Evolutionary conservation across 345 rosid genomes (phyloP).

Genomic region (Brassica nigra): DNA sequence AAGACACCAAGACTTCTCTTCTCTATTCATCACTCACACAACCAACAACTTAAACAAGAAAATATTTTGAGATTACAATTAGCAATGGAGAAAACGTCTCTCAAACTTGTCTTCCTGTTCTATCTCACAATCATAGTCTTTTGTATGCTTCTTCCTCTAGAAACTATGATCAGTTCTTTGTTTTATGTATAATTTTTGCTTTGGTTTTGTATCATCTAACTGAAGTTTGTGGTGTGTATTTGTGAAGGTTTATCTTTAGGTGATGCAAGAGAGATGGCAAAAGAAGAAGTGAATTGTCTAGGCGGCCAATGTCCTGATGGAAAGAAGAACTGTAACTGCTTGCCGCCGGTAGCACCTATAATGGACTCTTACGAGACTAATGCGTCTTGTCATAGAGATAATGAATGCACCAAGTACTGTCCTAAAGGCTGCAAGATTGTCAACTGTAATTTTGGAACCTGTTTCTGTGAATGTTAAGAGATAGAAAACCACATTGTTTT

Average conservation of each 20-base stretch:
- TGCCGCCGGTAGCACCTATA: neutral
- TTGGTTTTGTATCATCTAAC: neutral
- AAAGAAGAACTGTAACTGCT: conserved; percentile 20
- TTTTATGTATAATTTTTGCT: neutral
- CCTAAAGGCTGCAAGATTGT: conserved; percentile 30
- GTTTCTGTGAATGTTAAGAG: conserved; percentile 35
- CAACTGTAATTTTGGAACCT: conserved; percentile 29
- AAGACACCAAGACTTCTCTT: neutral
- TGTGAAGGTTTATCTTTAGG: conserved; percentile 22
- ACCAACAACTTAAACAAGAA: conserved; percentile 10
- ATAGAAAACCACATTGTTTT: neutral
- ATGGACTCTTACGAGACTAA: conserved; percentile 22
- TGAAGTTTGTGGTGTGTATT: conserved; percentile 17
- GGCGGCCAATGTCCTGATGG: conserved; percentile 14
- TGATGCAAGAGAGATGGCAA: conserved; percentile 30
- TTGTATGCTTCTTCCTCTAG: conserved; percentile 9
- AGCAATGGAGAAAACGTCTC: conserved; percentile 34
- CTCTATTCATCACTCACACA: neutral
- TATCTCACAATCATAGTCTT: conserved; percentile 20
- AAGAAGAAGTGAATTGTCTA: conserved; percentile 25
- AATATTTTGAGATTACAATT: neutral
- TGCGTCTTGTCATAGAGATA: conserved; percentile 18
- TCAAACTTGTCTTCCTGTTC: conserved; percentile 32
- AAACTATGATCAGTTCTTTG: neutral
- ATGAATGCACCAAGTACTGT: conserved; percentile 25